These are phyloP conservation scores for Acer saccharum DNA, from an alignment of 345 rosid species.

Conservation along the genomic window DNA sequence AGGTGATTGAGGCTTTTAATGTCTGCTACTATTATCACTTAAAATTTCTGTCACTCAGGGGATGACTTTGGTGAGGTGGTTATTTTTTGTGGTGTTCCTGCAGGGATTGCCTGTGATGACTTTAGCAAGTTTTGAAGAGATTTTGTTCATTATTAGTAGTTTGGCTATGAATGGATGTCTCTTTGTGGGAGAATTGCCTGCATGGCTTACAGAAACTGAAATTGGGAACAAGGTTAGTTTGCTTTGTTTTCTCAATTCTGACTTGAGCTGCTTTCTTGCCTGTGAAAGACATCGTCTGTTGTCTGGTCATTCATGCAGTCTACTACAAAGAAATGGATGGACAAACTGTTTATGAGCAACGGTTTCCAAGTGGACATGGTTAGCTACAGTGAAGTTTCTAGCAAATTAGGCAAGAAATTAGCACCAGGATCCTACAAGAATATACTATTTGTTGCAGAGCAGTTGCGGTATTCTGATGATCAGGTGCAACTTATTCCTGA, in stretches of 20 bases:
- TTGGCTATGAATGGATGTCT: slow-evolving; percentile 66
- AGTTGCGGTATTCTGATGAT: slow-evolving; percentile 77
- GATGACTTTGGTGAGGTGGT: slow-evolving; percentile 9
- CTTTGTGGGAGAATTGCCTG: slow-evolving; percentile 75
- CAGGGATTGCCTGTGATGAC: slow-evolving; percentile 75
- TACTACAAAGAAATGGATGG: slow-evolving; percentile 51
- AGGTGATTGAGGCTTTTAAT: slow-evolving; percentile 47
- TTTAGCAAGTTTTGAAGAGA: slow-evolving; percentile 62
- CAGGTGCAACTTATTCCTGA: slow-evolving; percentile 54
- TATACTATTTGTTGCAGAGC: slow-evolving; percentile 71
- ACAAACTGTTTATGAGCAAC: slow-evolving; percentile 68
- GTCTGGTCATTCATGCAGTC: slow-evolving; percentile 42
- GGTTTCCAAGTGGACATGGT: slow-evolving; percentile 56
- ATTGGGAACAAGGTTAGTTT: slow-evolving; percentile 49
- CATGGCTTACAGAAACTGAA: slow-evolving; percentile 61
- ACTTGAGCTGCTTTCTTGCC: not conserved
- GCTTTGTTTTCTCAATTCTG: slow-evolving; percentile 5
- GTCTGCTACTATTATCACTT: not conserved
- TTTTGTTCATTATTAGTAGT: slow-evolving; percentile 54
- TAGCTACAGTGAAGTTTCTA: slow-evolving; percentile 55
- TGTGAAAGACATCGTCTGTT: slow-evolving; percentile 13
- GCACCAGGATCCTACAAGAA: slow-evolving; percentile 41
- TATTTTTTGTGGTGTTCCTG: not conserved
- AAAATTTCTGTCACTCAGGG: not conserved
- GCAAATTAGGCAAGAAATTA: slow-evolving; percentile 53